A percentile compares a stretch with the other conserved stretches of the same genome.
phyloP scores from a whole-genome alignment of 2,329 filamentous ascomycete genomes.

The Mycosphaerella sp. region DNA sequence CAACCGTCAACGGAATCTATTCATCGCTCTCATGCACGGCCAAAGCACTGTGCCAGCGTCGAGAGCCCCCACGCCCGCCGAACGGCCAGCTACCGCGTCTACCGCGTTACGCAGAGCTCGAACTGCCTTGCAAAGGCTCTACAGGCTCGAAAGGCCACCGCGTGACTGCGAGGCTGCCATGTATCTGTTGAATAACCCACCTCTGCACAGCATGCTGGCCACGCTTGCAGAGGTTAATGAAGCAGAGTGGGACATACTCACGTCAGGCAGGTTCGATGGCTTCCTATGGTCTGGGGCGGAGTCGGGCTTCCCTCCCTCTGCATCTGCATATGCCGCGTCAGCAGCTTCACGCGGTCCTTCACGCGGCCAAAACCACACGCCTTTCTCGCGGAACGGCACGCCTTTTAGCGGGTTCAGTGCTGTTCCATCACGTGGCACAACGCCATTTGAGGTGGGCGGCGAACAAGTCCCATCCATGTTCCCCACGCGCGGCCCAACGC shows the following conservation, averaged over 20 bases:
- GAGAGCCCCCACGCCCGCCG: slow-evolving; percentile 61
- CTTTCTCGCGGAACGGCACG: slow-evolving; percentile 44
- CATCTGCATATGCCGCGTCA: slow-evolving; percentile 26
- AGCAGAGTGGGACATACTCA: slow-evolving; percentile 95
- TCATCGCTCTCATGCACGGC: slow-evolving; percentile 69
- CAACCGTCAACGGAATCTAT: slow-evolving; percentile 67
- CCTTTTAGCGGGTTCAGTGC: slow-evolving; percentile 54
- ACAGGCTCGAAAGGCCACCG: slow-evolving; percentile 64
- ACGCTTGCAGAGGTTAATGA: slow-evolving; percentile 82
- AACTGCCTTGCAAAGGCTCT: slow-evolving; percentile 75
- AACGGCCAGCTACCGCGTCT: slow-evolving; percentile 38
- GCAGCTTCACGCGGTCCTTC: slow-evolving; percentile 30
- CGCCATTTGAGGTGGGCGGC: slow-evolving; percentile 39
- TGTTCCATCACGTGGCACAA: slow-evolving; percentile 42
- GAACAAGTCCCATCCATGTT: slow-evolving; percentile 27
- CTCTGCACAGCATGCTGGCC: slow-evolving; percentile 76
- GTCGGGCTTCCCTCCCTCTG: slow-evolving; percentile 37
- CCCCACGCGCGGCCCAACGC: slow-evolving; percentile 31
- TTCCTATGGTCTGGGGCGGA: slow-evolving; percentile 93
- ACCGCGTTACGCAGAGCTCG: slow-evolving; percentile 70
- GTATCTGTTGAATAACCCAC: slow-evolving; percentile 75
- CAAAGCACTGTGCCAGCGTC: slow-evolving; percentile 45
- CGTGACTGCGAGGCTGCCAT: slow-evolving; percentile 81
- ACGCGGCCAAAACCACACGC: slow-evolving; percentile 40
- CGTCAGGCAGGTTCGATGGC: slow-evolving; percentile 88